Conservation (phyloP, 23 red algal genomes). For the Gracilaria domingensis region DNA sequence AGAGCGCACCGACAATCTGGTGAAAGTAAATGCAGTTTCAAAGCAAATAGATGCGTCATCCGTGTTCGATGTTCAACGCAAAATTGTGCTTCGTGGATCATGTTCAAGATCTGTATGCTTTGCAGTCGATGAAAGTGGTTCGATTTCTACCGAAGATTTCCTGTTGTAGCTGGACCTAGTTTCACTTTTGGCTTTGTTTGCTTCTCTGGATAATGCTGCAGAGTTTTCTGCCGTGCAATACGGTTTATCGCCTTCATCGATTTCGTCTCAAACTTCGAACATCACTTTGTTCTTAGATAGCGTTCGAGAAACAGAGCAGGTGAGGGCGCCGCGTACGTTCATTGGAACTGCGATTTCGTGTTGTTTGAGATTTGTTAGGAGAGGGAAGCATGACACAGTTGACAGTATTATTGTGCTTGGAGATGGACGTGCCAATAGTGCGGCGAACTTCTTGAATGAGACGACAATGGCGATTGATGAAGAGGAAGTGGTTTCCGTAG, state of each 20-base stretch:
- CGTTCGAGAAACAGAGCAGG: background rate
- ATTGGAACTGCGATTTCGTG: background rate
- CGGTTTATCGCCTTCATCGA: background rate
- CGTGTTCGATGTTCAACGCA: background rate
- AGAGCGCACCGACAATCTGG: background rate
- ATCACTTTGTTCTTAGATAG: background rate
- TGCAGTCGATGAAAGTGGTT: slow-evolving; percentile 18
- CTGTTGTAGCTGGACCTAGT: background rate
- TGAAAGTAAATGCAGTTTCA: background rate
- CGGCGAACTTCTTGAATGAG: background rate
- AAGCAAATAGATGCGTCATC: background rate
- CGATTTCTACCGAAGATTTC: background rate
- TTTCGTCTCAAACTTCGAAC: slow-evolving; percentile 1
- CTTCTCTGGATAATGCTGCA: background rate
- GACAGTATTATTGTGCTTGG: background rate
- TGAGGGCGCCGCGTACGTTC: background rate
- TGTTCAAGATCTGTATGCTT: background rate
- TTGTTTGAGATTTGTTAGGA: background rate
- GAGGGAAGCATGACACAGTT: background rate
- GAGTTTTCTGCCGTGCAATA: slow-evolving; percentile 23
- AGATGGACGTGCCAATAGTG: slow-evolving; percentile 10
- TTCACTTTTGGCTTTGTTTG: background rate
- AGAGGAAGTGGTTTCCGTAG: background rate
- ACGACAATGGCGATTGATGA: background rate
- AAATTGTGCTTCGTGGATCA: background rate